Conservation (phyloP, 1,284 basidiomycete species). For the Marasmius oreades region DNA sequence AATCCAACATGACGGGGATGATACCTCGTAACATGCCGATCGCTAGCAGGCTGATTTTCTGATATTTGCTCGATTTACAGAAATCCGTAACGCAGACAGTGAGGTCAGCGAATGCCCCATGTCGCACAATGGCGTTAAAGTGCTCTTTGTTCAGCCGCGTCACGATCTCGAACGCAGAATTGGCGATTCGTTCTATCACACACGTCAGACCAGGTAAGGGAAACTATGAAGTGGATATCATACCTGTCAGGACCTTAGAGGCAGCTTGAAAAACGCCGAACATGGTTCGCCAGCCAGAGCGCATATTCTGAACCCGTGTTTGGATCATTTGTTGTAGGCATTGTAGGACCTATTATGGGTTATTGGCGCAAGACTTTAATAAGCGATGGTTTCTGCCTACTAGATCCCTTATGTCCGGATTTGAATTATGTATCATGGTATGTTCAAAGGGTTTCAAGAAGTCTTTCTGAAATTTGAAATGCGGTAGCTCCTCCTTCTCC, state of each 20-base stretch:
- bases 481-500: conserved; percentile 96
- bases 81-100: conserved; percentile 99
- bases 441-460: conserved; percentile 98
- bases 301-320: conserved; percentile 90
- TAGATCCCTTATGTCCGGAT: conserved; percentile 96
- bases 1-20: conserved; percentile 88
- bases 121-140: conserved; percentile 86
- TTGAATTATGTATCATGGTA: conserved; percentile 95
- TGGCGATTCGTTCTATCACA: conserved; percentile 82
- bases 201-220: neutral
- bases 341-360: conserved; percentile 74
- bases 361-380: neutral
- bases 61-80: conserved; percentile 98
- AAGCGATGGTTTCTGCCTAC: conserved; percentile 40
- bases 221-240: neutral
- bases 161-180: conserved; percentile 95
- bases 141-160: conserved; percentile 89
- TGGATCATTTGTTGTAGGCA: conserved; percentile 99
- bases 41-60: conserved; percentile 94
- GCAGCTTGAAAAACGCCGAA: conserved; percentile 98
- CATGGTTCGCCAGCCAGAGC: conserved; percentile 99
- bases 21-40: conserved; percentile 95
- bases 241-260: conserved; percentile 89
- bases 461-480: conserved; percentile 99
- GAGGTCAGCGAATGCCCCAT: conserved; percentile 94